Evolutionary conservation across 306 rosid genomes (phyloP).

Genomic region (Senna tora): DNA sequence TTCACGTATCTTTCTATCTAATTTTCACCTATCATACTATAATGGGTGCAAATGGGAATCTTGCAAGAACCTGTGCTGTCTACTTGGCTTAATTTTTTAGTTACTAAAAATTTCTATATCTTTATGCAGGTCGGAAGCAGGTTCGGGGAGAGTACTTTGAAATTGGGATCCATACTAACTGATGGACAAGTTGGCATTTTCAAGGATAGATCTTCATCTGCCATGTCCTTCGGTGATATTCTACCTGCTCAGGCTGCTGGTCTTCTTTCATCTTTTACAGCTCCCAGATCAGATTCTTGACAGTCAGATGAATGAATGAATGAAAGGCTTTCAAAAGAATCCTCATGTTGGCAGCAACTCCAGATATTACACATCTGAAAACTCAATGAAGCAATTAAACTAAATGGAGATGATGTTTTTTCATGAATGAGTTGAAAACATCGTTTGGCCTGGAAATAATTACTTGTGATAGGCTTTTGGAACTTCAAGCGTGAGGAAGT

Average conservation of each 20-base stretch:
- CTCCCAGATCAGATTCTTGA: conserved; percentile 91
- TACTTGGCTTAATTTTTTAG: conserved; percentile 17
- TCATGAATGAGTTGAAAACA: conserved; percentile 13
- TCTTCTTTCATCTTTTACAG: conserved; percentile 91
- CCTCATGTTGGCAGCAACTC: conserved; percentile 32
- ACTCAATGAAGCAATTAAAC: conserved; percentile 34
- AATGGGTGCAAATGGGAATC: too few species aligned
- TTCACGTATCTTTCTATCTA: too few species aligned
- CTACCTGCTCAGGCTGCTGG: conserved; percentile 98
- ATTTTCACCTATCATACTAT: too few species aligned
- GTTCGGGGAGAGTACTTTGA: conserved; percentile 96
- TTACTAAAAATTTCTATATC: background rate
- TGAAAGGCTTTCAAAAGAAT: conserved; percentile 24
- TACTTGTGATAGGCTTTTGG: conserved; percentile 27
- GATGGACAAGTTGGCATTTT: conserved; percentile 98
- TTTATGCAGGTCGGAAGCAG: conserved; percentile 82
- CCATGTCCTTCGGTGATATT: conserved; percentile 97
- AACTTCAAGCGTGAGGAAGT: conserved; percentile 28
- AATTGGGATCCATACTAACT: conserved; percentile 85
- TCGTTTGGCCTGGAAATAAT: conserved; percentile 29
- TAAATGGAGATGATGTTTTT: conserved; percentile 24
- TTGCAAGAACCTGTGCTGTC: too few species aligned
- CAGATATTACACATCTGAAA: conserved; percentile 34
- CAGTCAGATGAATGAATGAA: conserved; percentile 29
- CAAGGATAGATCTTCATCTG: conserved; percentile 89